Evolutionary conservation across 2,329 filamentous ascomycete species (phyloP).

Genomic region (Pezicula radicicola): DNA sequence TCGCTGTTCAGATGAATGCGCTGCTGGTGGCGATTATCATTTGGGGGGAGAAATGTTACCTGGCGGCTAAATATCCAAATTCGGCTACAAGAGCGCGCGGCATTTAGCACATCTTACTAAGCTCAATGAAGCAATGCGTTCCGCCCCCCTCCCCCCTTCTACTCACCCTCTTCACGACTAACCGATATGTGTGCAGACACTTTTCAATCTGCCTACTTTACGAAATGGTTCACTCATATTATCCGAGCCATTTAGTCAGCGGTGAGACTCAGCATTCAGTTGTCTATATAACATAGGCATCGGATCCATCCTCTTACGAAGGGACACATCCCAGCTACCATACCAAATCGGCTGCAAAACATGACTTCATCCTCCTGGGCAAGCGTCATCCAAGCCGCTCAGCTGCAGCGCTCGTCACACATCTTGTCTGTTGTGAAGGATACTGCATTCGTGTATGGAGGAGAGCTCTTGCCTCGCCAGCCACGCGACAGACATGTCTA

Average conservation of each 20-base stretch:
- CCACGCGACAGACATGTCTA: conserved; percentile 48
- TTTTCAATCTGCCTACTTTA: no score
- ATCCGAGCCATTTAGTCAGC: no score
- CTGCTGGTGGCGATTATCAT: no score
- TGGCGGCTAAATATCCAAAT: not conserved
- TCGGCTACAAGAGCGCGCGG: not conserved
- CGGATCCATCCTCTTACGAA: not conserved
- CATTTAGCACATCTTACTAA: no score
- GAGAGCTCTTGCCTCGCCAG: conserved; percentile 46
- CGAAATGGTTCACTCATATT: no score
- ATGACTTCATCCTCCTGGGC: conserved; percentile 22
- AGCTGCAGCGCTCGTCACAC: conserved; percentile 49
- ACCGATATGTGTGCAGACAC: no score
- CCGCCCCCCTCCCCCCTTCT: not conserved
- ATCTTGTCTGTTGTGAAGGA: conserved; percentile 37
- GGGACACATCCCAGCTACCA: not conserved
- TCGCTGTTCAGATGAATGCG: not conserved
- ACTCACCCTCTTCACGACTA: no score
- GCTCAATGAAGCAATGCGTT: not conserved
- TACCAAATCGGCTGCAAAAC: not conserved
- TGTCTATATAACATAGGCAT: not conserved
- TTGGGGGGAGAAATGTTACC: no score
- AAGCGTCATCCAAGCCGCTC: conserved; percentile 18
- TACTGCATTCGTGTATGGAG: conserved; percentile 45
- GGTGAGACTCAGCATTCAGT: not conserved